phyloP scores from a whole-genome alignment of 2,329 filamentous ascomycete species.

The Xylariales sp. region DNA sequence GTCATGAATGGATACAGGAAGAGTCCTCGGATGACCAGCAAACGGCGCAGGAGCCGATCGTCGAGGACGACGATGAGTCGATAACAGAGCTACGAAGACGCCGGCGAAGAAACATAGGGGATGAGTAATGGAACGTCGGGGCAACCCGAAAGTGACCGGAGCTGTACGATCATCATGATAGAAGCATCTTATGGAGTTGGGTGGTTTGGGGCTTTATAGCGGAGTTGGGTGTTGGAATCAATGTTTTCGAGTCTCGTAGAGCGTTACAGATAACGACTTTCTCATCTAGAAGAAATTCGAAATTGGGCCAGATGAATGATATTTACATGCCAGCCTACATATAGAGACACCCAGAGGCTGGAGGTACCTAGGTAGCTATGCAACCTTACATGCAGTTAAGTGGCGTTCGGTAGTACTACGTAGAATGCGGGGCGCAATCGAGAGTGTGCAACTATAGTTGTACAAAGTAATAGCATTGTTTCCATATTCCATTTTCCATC shows the following conservation, averaged over 20 bases:
- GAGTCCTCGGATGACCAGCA: constrained; percentile 43
- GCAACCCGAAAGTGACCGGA: neutral
- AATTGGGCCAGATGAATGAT: neutral
- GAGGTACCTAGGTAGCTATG: too few relatives aligned
- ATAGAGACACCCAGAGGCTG: too few relatives aligned
- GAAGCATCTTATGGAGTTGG: constrained; percentile 30
- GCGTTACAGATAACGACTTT: constrained; percentile 4
- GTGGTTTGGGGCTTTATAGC: constrained; percentile 6
- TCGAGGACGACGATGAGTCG: constrained; percentile 31
- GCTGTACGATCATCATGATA: constrained; percentile 16
- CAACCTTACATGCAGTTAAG: too few relatives aligned
- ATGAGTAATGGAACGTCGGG: constrained; percentile 24
- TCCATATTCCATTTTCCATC: neutral
- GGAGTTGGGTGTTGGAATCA: neutral
- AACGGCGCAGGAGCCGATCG: constrained; percentile 35
- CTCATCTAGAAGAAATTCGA: neutral
- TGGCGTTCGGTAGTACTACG: too few relatives aligned
- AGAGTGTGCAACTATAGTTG: too few relatives aligned
- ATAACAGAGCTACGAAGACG: constrained; percentile 41
- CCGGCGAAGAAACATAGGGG: constrained; percentile 35
- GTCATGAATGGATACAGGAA: constrained; percentile 62
- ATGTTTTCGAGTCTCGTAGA: constrained; percentile 4
- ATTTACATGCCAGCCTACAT: too few relatives aligned
- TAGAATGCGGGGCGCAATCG: too few relatives aligned
- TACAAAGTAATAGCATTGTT: too few relatives aligned